Conservation (phyloP, 768 basidiomycete genomes). For the Psilocybe tampanensis region DNA sequence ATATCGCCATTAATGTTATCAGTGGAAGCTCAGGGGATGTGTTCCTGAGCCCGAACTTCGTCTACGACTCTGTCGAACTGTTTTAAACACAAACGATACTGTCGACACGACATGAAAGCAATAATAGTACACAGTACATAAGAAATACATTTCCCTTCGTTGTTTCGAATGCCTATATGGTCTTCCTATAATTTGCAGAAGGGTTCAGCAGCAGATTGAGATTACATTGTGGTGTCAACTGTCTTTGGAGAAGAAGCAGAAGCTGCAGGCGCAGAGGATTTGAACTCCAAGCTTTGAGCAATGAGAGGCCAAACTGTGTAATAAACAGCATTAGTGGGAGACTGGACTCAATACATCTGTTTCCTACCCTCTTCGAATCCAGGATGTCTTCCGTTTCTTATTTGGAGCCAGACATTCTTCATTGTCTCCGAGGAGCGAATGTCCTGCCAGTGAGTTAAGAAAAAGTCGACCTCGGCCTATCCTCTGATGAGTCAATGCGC, state of each 20-base stretch:
- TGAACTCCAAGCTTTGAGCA: constrained; percentile 63
- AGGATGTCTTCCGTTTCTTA: constrained; percentile 79
- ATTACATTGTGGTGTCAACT: not conserved
- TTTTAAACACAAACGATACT: constrained; percentile 27
- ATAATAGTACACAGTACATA: not conserved
- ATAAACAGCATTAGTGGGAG: not conserved
- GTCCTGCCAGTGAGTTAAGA: constrained; percentile 80
- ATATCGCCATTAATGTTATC: constrained; percentile 42
- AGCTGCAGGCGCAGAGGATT: constrained; percentile 32
- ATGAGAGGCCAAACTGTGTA: constrained; percentile 68
- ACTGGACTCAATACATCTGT: not conserved
- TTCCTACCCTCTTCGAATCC: constrained; percentile 81
- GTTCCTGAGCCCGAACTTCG: constrained; percentile 49
- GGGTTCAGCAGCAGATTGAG: not conserved
- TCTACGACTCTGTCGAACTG: constrained; percentile 44
- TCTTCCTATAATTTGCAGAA: not conserved
- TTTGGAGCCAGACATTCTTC: constrained; percentile 84
- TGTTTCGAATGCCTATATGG: not conserved
- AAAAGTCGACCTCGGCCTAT: constrained; percentile 72
- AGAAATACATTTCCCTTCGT: no score
- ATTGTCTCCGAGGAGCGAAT: constrained; percentile 85
- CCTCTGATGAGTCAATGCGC: not conserved
- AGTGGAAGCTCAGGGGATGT: constrained; percentile 46
- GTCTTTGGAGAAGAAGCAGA: constrained; percentile 15
- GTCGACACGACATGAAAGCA: not conserved